phyloP scores from a whole-genome alignment of 495 filamentous ascomycete genomes.

The Lophiostoma macrostomum region DNA sequence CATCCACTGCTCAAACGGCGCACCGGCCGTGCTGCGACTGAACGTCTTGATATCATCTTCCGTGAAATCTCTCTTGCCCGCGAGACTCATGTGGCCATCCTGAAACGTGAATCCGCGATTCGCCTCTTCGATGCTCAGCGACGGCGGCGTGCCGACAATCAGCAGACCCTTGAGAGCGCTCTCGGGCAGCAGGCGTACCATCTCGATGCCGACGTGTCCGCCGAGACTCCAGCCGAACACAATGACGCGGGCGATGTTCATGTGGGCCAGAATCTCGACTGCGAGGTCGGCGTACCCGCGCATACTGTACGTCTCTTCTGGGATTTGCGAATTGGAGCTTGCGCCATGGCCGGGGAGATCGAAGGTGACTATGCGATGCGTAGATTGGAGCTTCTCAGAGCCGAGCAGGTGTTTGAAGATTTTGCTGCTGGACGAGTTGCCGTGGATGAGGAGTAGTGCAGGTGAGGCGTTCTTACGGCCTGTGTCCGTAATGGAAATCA shows the following conservation, averaged over 20 bases:
- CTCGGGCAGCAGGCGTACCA: conserved; percentile 24
- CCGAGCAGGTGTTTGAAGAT: conserved; percentile 25
- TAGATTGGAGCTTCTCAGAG: not conserved
- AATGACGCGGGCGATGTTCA: conserved; percentile 14
- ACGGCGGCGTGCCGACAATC: conserved; percentile 33
- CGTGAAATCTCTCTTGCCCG: conserved; percentile 5
- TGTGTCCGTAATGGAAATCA: conserved; percentile 15
- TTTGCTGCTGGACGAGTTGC: conserved; percentile 29
- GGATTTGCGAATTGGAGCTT: conserved; percentile 23
- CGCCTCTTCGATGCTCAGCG: conserved; percentile 12
- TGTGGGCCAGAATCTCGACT: conserved; percentile 19
- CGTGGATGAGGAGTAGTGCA: conserved; percentile 33
- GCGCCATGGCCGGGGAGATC: conserved; percentile 35
- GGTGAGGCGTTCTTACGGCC: conserved; percentile 9
- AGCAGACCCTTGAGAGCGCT: conserved; percentile 17
- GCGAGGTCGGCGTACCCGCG: conserved; percentile 28
- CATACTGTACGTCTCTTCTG: conserved; percentile 18
- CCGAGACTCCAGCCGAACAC: conserved; percentile 34
- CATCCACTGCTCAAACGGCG: conserved; percentile 29
- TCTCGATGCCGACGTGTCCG: conserved; percentile 34
- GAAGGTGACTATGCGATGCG: conserved; percentile 25
- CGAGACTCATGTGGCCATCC: conserved; percentile 7
- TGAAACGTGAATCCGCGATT: conserved; percentile 15
- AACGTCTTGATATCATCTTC: conserved; percentile 16
- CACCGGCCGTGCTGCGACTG: conserved; percentile 1